These are phyloP conservation scores for Berberis thunbergii DNA, from an alignment of 164 flowering plant species.

Conservation along the genomic window DNA sequence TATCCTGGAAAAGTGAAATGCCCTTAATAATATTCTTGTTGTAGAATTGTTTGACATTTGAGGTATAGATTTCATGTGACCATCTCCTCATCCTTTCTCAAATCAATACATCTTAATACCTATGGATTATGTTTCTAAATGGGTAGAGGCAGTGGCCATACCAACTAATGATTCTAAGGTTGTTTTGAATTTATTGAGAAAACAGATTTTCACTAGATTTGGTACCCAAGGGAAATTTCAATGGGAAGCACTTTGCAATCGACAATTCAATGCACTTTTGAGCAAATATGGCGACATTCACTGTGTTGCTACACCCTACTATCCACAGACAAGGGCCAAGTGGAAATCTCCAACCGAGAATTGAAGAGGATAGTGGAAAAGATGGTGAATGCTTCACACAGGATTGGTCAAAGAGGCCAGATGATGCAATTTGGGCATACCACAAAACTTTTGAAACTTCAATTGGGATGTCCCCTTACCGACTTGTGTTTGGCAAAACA, in stretches of 20 bases:
- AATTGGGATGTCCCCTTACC: neutral
- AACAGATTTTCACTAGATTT: neutral
- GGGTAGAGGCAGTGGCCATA: neutral
- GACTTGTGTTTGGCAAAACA: neutral
- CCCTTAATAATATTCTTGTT: neutral
- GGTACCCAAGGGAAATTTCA: neutral
- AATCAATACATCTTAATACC: neutral
- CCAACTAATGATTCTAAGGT: neutral
- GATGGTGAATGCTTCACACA: neutral
- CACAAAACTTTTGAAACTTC: neutral
- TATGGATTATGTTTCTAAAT: neutral
- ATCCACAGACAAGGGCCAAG: neutral
- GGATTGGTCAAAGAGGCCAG: neutral
- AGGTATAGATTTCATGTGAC: neutral
- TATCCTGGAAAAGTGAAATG: neutral
- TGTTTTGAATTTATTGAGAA: neutral
- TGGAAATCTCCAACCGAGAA: neutral
- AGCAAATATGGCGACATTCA: neutral
- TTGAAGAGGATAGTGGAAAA: neutral
- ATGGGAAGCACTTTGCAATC: neutral
- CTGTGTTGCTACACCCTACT: neutral
- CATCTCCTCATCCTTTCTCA: neutral
- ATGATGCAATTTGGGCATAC: neutral
- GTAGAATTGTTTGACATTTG: neutral
- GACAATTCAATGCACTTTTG: neutral